Evolutionary conservation across 2,329 filamentous ascomycete genomes (phyloP).

Genomic region (Waltergamsia citrina): DNA sequence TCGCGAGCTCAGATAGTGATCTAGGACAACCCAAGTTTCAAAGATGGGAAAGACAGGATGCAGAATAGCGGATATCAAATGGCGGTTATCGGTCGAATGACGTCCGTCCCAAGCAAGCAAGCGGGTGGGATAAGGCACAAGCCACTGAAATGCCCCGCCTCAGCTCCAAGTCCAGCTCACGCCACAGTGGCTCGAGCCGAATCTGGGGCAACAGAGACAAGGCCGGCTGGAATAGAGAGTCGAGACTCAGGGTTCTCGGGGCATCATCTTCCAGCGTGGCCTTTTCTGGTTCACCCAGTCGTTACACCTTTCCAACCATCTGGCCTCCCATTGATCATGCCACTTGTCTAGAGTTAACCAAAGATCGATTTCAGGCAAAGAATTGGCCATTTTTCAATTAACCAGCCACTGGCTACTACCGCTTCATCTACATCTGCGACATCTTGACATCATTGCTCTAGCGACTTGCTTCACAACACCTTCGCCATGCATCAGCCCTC

Average conservation of each 20-base stretch:
- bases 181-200: slow-evolving; percentile 11
- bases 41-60: not conserved
- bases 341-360: not conserved
- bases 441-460: not conserved
- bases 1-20: not conserved
- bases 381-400: no score
- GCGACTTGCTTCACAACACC: not conserved
- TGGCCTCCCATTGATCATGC: not conserved
- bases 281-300: slow-evolving; percentile 22
- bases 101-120: no score
- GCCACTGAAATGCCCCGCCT: not conserved
- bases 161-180: slow-evolving; percentile 11
- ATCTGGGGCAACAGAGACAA: no score
- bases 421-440: no score
- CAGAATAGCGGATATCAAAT: not conserved
- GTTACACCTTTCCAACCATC: not conserved
- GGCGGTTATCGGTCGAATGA: not conserved
- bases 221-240: not conserved
- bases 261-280: slow-evolving; percentile 29
- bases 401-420: no score
- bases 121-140: no score
- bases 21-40: not conserved
- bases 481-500: slow-evolving; percentile 19
- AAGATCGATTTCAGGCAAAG: no score
- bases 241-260: not conserved